Conservation (phyloP, 1,284 basidiomycete species). For the Polyporus tsugae region DNA sequence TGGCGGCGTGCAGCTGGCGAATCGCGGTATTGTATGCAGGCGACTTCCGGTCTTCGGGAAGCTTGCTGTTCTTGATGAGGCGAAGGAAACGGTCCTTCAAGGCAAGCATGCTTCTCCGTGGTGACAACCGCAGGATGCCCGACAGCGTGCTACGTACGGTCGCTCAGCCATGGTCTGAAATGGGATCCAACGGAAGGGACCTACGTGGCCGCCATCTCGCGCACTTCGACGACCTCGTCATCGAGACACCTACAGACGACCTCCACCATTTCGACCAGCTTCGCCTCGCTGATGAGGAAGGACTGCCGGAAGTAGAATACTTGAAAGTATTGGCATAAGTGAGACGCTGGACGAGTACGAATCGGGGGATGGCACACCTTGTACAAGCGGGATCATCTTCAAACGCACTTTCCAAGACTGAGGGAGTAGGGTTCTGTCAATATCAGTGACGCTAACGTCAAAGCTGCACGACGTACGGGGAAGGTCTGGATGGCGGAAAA, state of each 20-base stretch:
- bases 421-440: not conserved
- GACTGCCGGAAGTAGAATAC: constrained; percentile 82
- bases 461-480: constrained; percentile 52
- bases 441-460: not conserved
- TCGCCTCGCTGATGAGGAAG: constrained; percentile 67
- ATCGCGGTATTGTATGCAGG: constrained; percentile 69
- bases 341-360: not conserved
- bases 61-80: constrained; percentile 64
- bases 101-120: constrained; percentile 75
- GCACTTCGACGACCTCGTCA: constrained; percentile 78
- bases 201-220: constrained; percentile 79
- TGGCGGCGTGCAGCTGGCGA: constrained; percentile 79
- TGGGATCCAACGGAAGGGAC: constrained; percentile 33
- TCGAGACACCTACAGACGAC: constrained; percentile 75
- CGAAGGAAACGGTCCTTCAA: constrained; percentile 79
- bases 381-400: constrained; percentile 79
- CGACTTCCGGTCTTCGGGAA: constrained; percentile 62
- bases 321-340: constrained; percentile 35
- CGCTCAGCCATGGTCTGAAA: not conserved
- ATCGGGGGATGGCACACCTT: constrained; percentile 51
- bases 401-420: constrained; percentile 79
- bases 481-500: constrained; percentile 73
- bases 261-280: constrained; percentile 74
- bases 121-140: constrained; percentile 83
- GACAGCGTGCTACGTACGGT: constrained; percentile 68